Evolutionary conservation across 352 stramenopile species (phyloP).

Genomic region (Pythium insidiosum): DNA sequence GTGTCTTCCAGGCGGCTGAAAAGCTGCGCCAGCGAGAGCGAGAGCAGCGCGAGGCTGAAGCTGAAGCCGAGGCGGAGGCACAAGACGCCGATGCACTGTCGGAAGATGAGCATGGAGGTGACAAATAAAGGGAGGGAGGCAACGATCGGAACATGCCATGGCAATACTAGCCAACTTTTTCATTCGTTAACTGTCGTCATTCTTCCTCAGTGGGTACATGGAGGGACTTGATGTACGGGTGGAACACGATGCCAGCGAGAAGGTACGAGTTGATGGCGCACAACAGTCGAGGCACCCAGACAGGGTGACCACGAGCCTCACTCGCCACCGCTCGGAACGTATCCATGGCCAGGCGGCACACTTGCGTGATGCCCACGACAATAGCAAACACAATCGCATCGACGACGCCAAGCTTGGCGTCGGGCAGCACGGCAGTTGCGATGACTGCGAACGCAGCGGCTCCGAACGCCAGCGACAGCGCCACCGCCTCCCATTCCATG

Average conservation of each 20-base stretch:
- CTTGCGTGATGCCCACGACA: constrained; percentile 8
- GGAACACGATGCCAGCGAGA: constrained; percentile 46
- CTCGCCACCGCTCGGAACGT: constrained; percentile 33
- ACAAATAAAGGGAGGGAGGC: not conserved
- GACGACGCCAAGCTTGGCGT: not conserved
- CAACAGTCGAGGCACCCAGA: constrained; percentile 30
- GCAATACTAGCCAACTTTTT: not conserved
- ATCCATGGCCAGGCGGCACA: constrained; percentile 23
- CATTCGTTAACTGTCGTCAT: not conserved
- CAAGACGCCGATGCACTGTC: constrained; percentile 1
- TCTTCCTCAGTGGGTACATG: not conserved
- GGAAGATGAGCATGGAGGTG: constrained; percentile 8
- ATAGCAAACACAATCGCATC: constrained; percentile 9
- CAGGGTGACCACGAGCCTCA: constrained; percentile 3
- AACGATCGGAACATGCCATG: not conserved
- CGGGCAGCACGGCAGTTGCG: not conserved
- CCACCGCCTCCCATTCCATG: constrained; percentile 10
- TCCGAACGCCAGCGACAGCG: constrained; percentile 28
- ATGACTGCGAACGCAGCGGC: constrained; percentile 9
- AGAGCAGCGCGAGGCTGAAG: constrained; percentile 3
- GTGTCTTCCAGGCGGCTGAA: constrained; percentile 65
- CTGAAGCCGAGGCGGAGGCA: not conserved
- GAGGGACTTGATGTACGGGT: constrained; percentile 50
- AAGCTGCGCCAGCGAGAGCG: constrained; percentile 33
- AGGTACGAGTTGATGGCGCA: constrained; percentile 50